A percentile compares a stretch with the other conserved stretches of the same genome.
Evolutionary conservation across 345 rosid species (phyloP).

Genomic region (Schrenkiella parvula): DNA sequence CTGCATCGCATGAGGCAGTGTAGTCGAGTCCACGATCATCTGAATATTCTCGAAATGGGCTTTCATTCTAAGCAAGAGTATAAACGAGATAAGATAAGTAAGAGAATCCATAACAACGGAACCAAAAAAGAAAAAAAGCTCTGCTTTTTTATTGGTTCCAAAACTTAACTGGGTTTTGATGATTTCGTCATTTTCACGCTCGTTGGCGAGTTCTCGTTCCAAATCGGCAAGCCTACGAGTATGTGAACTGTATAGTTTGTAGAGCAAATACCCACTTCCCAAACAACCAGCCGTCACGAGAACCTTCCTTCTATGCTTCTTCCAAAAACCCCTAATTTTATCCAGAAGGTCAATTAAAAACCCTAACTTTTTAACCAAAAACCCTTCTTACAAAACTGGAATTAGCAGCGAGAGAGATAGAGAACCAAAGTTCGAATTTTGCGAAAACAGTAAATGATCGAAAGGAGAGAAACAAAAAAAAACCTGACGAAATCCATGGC

Average conservation of each 20-base stretch:
- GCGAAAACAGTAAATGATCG: not conserved
- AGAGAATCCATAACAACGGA: not conserved
- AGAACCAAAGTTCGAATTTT: not conserved
- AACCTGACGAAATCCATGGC: slow-evolving; percentile 33
- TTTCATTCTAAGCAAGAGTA: slow-evolving; percentile 59
- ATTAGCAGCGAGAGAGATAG: not conserved
- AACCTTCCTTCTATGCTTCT: slow-evolving; percentile 78
- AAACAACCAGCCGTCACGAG: slow-evolving; percentile 61
- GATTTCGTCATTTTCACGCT: slow-evolving; percentile 64
- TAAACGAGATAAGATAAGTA: not conserved
- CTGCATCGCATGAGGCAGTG: slow-evolving; percentile 81
- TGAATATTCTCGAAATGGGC: slow-evolving; percentile 84
- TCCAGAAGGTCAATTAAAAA: slow-evolving; percentile 6
- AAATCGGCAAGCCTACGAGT: slow-evolving; percentile 58
- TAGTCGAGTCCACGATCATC: slow-evolving; percentile 70
- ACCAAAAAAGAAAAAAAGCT: not conserved
- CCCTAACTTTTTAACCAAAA: not conserved
- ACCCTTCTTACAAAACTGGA: not conserved
- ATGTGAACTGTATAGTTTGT: slow-evolving; percentile 67
- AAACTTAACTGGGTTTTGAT: slow-evolving; percentile 84
- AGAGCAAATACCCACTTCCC: slow-evolving; percentile 83
- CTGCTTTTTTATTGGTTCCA: not conserved
- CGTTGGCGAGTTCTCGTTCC: slow-evolving; percentile 54
- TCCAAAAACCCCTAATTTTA: slow-evolving; percentile 69
- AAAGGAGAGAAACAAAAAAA: not conserved